Evolutionary conservation across 352 stramenopile genomes (phyloP), one percentile per base, ranked within the genome.

Genomic region (Globisporangium echinulatum): DNA sequence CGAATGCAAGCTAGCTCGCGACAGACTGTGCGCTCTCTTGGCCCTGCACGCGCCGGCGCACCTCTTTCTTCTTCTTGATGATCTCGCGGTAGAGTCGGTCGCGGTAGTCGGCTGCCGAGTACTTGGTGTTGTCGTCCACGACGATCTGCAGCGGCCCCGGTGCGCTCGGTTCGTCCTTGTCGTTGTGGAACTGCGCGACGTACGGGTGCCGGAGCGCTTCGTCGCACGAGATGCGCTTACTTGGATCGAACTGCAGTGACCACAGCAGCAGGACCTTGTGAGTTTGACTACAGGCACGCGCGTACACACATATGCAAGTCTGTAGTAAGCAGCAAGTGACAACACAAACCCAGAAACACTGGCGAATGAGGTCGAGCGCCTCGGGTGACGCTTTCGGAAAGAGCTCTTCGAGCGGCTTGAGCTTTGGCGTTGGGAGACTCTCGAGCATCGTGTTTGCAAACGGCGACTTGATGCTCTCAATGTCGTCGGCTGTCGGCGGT

Each of bases 61-160:
- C 78, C 42, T 97, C 91, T 62, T 97, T 96, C 63, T 96, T 96
- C 60, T 93, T 91, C 67, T 96, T 92, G 59, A 92, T 95, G 69
- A 98, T 98, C 62, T 98, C 88, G 36, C 76, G 77, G 65, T 98
- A 98, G 36, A 98, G 74, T 9, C 87, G 82, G 52, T 98, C 89
- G 33, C 93, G 80, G 67, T 98, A 98, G 75, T 98, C 90, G 13
- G 86, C 85, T 8, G 90, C 91, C 38, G 87, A 96, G 62, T 97
- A 94, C 72, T 98, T 97, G 61, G 90, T 96, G 69, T 98, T 97
- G 77, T 98, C 93, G 64, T 97, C 87, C 49, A 97, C 82, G 17
- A 94, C 80, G 59, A 97, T 96, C 62, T 91, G 77, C 49, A 86
- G 69, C 47, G 77, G 74, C 17, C 64, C 84, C 0, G 79, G 76